Evolutionary conservation across 1,284 basidiomycete genomes (phyloP).

Genomic region (Sanguinoderma infundibulare): DNA sequence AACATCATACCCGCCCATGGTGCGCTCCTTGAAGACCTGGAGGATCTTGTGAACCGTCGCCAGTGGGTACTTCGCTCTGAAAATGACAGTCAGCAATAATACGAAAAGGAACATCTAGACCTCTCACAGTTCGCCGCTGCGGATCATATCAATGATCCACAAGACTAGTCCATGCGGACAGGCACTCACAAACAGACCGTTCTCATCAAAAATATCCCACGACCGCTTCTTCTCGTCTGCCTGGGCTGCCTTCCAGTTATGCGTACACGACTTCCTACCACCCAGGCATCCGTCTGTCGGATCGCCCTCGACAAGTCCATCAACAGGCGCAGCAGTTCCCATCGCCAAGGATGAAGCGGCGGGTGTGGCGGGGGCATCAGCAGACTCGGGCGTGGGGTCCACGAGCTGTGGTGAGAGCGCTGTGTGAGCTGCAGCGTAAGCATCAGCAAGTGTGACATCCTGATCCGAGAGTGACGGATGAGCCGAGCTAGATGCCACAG

Average conservation of each 20-base stretch:
- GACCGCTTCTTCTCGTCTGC: constrained; percentile 37
- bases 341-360: constrained; percentile 15
- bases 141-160: constrained; percentile 34
- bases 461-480: too few species aligned
- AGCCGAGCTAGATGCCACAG: too few species aligned
- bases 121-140: constrained; percentile 37
- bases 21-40: constrained; percentile 15
- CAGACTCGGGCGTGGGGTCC: background rate
- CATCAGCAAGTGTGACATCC: too few species aligned
- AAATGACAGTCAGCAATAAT: constrained; percentile 16
- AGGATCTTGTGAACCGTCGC: constrained; percentile 33
- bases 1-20: constrained; percentile 35
- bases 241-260: constrained; percentile 39
- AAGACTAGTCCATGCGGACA: constrained; percentile 36
- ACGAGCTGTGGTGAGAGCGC: too few species aligned
- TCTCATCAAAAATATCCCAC: constrained; percentile 38
- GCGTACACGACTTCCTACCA: constrained; percentile 30
- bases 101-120: background rate
- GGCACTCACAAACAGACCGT: constrained; percentile 37
- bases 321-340: too few species aligned
- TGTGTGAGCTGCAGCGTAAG: too few species aligned
- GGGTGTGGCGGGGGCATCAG: constrained; percentile 6
- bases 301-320: constrained; percentile 21
- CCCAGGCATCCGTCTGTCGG: constrained; percentile 23
- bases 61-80: constrained; percentile 42